Base-by-base conservation (phyloP, 495 filamentous ascomycete genomes). In the Annulohypoxylon nitens region DNA sequence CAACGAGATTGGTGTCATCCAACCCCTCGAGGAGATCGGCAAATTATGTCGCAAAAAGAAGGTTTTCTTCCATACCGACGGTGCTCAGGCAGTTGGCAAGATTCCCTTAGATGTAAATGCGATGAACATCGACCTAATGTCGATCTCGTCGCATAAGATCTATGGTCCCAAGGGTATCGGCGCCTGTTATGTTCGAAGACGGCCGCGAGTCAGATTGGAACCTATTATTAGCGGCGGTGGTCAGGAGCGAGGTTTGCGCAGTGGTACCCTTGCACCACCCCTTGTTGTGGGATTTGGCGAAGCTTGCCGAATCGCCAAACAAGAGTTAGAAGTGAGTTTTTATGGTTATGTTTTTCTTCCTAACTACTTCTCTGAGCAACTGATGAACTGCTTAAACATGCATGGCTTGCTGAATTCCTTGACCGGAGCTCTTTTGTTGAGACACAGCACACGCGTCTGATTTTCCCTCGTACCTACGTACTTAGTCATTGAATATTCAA, bases 21-120 rank as follows among this genome's bases (percentile, higher is more conserved):
- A 99, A 81, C 97, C 96, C 0, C 77, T 98, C 70, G 93, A 93
- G 74, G 90, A 97, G 82, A 99, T 99, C 78, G 96, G 96, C 71
- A 91, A 91, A 82, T 82, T 99, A 20, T 99, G 96, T 83, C 90
- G 95, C 45, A 87, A 88, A 39, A 97, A 93, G 80, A 97, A 98
- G 85, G 84, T 97, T 55, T 99, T 97, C 86, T 99, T 98, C 90
- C 96, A 99, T 82, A 97, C 94, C n/a, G 96, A 99, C 81, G 96
- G 82, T 30, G 96, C 96, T 5, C 96, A 99, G 83, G 96, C 97
- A 4, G 94, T 97, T 3, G 96, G 96, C 76, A 99, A 99, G 86
- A 97, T 99, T 64, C 94, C 94, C 0, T 84, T 99, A 33, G 93
- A 97, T 78, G 97, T 99, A 64, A 97, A 98, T 81, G 93, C 94